These are phyloP conservation scores for Aspergillus unguis DNA, from an alignment of 2,329 filamentous ascomycete genomes.

Conservation along the genomic window DNA sequence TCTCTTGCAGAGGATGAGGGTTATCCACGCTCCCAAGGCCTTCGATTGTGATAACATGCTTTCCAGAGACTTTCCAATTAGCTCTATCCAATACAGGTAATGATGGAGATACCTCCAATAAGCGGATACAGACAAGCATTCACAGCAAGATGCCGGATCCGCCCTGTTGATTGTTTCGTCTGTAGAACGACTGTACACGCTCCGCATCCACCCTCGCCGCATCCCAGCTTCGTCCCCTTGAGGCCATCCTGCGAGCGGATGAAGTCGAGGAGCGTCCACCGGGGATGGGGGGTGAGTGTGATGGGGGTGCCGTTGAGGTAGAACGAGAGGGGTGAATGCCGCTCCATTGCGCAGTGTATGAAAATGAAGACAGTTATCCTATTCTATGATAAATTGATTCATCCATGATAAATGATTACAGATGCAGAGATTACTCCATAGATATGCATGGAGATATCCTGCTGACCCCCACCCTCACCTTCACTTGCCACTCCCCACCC, in stretches of 20 bases:
- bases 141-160: conserved; percentile 82
- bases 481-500: neutral
- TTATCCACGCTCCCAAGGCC: conserved; percentile 77
- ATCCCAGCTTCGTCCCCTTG: conserved; percentile 74
- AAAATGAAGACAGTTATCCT: too few species aligned
- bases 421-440: too few species aligned
- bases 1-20: conserved; percentile 79
- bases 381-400: too few species aligned
- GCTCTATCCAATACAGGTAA: neutral
- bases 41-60: conserved; percentile 90
- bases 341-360: too few species aligned
- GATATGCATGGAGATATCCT: too few species aligned
- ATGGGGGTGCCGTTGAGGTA: conserved; percentile 77
- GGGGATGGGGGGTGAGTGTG: conserved; percentile 71
- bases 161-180: conserved; percentile 52
- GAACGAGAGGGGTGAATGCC: conserved; percentile 57
- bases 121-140: conserved; percentile 88
- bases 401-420: too few species aligned
- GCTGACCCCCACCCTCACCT: neutral
- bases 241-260: conserved; percentile 64
- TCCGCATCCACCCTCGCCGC: conserved; percentile 79
- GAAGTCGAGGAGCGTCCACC: conserved; percentile 77
- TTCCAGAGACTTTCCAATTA: conserved; percentile 64
- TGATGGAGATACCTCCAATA: conserved; percentile 51
- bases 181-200: conserved; percentile 74